Conservation (phyloP, 768 basidiomycete species). For the Kwoniella newhampshirensis region DNA sequence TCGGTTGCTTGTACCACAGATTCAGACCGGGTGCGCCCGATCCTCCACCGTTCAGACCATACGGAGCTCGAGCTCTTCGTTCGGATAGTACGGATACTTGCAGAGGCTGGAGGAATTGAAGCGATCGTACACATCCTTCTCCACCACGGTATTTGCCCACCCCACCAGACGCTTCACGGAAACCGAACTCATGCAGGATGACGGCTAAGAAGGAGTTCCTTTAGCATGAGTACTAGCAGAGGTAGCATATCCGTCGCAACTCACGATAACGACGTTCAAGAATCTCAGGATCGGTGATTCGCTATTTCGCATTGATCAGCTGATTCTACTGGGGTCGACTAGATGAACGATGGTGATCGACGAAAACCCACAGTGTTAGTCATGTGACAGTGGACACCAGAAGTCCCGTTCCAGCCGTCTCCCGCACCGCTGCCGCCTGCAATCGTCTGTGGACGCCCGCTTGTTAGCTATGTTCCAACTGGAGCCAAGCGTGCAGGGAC, state of each 20-base stretch:
- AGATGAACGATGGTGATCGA: background rate
- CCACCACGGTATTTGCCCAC: constrained; percentile 38
- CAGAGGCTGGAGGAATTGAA: constrained; percentile 38
- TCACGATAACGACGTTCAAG: constrained; percentile 80
- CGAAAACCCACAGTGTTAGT: constrained; percentile 24
- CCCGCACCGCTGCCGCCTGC: constrained; percentile 41
- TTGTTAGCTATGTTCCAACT: background rate
- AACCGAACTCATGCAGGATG: constrained; percentile 71
- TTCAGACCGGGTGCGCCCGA: constrained; percentile 22
- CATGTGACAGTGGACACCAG: constrained; percentile 32
- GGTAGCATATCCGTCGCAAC: background rate
- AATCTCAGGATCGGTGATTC: constrained; percentile 73
- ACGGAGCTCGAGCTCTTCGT: constrained; percentile 36
- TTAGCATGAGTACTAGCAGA: background rate
- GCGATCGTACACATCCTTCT: constrained; percentile 41
- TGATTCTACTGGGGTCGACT: too few species aligned
- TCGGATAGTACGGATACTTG: constrained; percentile 39
- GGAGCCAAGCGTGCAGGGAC: background rate
- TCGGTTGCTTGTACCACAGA: constrained; percentile 18
- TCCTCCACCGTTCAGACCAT: constrained; percentile 56
- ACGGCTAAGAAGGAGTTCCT: constrained; percentile 57
- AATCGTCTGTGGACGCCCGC: constrained; percentile 16
- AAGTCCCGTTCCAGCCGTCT: constrained; percentile 40
- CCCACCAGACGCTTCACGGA: constrained; percentile 41
- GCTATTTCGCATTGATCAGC: too few species aligned